phyloP scores from a whole-genome alignment of 192 early-diverging fungal genomes.

The Phlyctochytrium arcticum region DNA sequence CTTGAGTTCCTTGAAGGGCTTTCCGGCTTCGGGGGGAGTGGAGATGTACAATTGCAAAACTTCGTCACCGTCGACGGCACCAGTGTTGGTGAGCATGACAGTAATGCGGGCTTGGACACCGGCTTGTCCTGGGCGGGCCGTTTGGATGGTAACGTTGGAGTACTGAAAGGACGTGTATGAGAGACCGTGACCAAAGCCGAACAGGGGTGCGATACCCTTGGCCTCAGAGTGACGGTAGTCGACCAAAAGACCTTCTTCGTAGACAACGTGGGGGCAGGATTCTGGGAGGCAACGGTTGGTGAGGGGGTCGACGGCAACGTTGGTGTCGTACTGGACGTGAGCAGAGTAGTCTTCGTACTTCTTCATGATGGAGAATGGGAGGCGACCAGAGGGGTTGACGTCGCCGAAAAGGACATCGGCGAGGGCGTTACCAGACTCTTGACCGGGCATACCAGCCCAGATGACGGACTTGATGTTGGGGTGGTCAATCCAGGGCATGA shows the following conservation, averaged over 20 bases:
- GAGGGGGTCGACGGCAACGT: neutral
- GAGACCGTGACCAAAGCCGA: constrained; percentile 57
- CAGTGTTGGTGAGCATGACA: constrained; percentile 37
- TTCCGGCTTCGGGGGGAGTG: constrained; percentile 22
- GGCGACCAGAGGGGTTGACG: constrained; percentile 60
- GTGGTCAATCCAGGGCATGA: constrained; percentile 56
- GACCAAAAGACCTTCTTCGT: constrained; percentile 50
- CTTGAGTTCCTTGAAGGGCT: constrained; percentile 32
- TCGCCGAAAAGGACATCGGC: constrained; percentile 66
- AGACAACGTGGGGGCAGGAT: constrained; percentile 31
- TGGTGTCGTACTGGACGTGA: constrained; percentile 18
- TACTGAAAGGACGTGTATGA: constrained; percentile 64
- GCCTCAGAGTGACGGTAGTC: constrained; percentile 54
- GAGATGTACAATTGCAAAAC: constrained; percentile 44
- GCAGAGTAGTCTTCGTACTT: constrained; percentile 39
- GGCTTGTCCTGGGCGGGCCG: neutral
- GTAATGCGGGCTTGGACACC: constrained; percentile 21
- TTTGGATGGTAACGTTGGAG: constrained; percentile 6
- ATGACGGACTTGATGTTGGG: constrained; percentile 59
- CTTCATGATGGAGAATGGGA: constrained; percentile 59
- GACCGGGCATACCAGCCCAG: constrained; percentile 55
- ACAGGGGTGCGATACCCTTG: constrained; percentile 43
- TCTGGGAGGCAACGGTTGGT: neutral
- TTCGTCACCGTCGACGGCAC: constrained; percentile 32
- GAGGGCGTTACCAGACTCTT: constrained; percentile 64